Percentiles rank a stretch among this genome's conserved stretches.
Evolutionary conservation across 2,329 filamentous ascomycete genomes (phyloP).

Genomic region (Fusarium nanum): DNA sequence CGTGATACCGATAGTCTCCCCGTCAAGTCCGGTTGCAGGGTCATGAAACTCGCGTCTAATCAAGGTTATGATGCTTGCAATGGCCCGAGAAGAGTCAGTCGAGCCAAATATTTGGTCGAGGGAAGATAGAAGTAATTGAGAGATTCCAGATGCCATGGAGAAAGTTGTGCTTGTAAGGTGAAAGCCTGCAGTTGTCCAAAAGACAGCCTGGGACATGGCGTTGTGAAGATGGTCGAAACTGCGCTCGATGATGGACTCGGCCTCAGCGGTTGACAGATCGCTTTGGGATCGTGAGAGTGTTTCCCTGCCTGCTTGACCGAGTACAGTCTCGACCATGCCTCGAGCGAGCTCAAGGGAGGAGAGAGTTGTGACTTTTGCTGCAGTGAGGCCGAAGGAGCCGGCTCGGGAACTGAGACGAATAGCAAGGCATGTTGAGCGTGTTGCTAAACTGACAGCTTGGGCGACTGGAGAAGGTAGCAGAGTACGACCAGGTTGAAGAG

Average conservation of each 20-base stretch:
- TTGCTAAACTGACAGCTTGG: slow-evolving; percentile 69
- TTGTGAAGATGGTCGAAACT: slow-evolving; percentile 68
- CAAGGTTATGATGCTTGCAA: slow-evolving; percentile 73
- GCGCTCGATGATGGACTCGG: slow-evolving; percentile 67
- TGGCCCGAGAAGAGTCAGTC: slow-evolving; percentile 75
- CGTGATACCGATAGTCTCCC: slow-evolving; percentile 69
- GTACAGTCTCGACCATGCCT: slow-evolving; percentile 64
- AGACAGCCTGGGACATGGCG: slow-evolving; percentile 68
- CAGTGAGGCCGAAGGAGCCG: slow-evolving; percentile 63
- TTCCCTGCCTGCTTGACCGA: slow-evolving; percentile 65
- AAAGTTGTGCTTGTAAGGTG: slow-evolving; percentile 67
- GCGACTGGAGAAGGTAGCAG: slow-evolving; percentile 69
- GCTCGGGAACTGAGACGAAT: slow-evolving; percentile 65
- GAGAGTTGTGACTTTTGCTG: slow-evolving; percentile 66
- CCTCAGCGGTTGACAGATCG: slow-evolving; percentile 62
- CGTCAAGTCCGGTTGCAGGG: slow-evolving; percentile 67
- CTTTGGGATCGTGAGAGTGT: slow-evolving; percentile 58
- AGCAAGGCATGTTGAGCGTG: slow-evolving; percentile 68
- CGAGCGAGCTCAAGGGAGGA: slow-evolving; percentile 69
- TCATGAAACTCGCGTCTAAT: slow-evolving; percentile 73
- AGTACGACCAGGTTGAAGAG: slow-evolving; percentile 53
- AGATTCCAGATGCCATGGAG: slow-evolving; percentile 65
- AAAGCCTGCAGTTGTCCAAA: slow-evolving; percentile 71
- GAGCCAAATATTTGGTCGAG: slow-evolving; percentile 74
- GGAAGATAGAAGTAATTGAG: slow-evolving; percentile 67